Evolutionary conservation across 1,284 basidiomycete genomes (phyloP), one percentile per base, ranked within the genome.

Genomic region (Leccinum ponderosum): DNA sequence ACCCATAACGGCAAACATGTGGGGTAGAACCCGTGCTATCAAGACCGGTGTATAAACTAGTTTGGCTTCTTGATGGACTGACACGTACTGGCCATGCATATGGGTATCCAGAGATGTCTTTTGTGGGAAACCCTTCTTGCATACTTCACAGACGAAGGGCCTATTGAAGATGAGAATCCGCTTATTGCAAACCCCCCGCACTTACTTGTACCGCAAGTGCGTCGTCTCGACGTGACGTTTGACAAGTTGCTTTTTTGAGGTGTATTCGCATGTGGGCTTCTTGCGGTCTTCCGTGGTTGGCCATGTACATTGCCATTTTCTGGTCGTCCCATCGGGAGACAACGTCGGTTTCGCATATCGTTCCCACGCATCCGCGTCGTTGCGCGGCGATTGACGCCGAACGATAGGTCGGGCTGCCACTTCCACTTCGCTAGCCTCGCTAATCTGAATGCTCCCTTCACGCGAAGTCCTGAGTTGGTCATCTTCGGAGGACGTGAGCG

Each of bases 181-280:
- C 55, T 53, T 57, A 53, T 48, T 55, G 62, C 29, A 62, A 55
- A 57, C 56, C 55, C 50, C 57, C 52, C 57, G 56, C 39, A 73
- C 83, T 63, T 62, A 86, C 87, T 83, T 86, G 66, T 83, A 80
- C 57, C 81, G 78, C 52, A 90, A 70, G 69, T 89, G 87, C 29
- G 81, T 83, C 12, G 83, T 83, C 70, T 87, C 81, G 58, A 90
- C 79, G 70, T 90, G 87, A 31, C 87, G 80, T 69, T 87, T 87
- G 62, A 89, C 83, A 39, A 87, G 77, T 70, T 88, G 87, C 69
- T 86, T 87, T 68, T 87, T 86, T 20, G 81, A 80, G 27, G 69
- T 73, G 65, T 87, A 89, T 15, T 76, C 73, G 68, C 87, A 89
- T 44, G 62, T 70, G 50, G 68, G 64, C 47, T 70, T 69, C 56